Evolutionary conservation across 768 basidiomycete species (phyloP).

Genomic region (Neoboletus subvelutipes): DNA sequence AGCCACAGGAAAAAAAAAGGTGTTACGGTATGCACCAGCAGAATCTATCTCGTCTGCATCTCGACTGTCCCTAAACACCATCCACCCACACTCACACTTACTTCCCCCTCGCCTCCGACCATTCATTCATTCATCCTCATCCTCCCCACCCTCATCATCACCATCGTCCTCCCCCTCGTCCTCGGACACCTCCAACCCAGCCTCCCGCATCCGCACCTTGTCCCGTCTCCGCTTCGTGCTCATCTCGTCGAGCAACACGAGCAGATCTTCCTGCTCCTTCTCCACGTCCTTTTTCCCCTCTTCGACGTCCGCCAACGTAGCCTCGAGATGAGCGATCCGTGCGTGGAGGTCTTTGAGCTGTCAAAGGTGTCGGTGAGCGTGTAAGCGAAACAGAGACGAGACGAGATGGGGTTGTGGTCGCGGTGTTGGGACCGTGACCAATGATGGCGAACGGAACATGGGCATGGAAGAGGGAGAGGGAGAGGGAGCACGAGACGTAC

Average conservation of each 20-base stretch:
- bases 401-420: too few species aligned
- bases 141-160: slow-evolving; percentile 40
- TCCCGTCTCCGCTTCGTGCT: slow-evolving; percentile 82
- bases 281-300: slow-evolving; percentile 78
- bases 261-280: slow-evolving; percentile 94
- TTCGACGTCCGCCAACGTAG: slow-evolving; percentile 51
- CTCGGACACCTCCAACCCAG: slow-evolving; percentile 87
- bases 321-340: slow-evolving; percentile 47
- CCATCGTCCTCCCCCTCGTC: slow-evolving; percentile 82
- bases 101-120: not conserved
- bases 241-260: slow-evolving; percentile 92
- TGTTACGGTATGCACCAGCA: not conserved
- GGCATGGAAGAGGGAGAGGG: too few species aligned
- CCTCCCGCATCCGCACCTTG: slow-evolving; percentile 71
- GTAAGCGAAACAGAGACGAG: too few species aligned
- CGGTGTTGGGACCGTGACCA: too few species aligned
- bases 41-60: not conserved
- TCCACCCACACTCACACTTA: not conserved
- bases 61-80: not conserved
- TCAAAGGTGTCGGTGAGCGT: too few species aligned
- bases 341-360: slow-evolving; percentile 48
- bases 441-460: too few species aligned
- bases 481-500: slow-evolving; percentile 23
- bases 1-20: not conserved
- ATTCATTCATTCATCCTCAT: not conserved